phyloP scores from a whole-genome alignment of 257 asterid species.

The Penstemon davidsonii region DNA sequence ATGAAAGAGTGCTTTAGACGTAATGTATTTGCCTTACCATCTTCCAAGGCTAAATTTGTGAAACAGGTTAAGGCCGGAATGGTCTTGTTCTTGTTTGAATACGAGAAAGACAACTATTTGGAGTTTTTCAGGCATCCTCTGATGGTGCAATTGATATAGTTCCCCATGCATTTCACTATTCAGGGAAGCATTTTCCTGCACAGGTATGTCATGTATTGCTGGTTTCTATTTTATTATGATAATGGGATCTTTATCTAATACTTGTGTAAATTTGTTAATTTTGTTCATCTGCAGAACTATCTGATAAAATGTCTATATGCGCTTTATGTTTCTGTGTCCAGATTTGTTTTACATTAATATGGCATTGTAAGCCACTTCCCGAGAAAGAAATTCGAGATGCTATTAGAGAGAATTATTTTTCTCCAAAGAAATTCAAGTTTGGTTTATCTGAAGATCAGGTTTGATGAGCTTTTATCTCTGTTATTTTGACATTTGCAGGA shows the following conservation, averaged over 20 bases:
- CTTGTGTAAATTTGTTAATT: background rate
- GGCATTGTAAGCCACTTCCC: conserved; percentile 71
- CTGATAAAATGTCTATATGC: conserved; percentile 11
- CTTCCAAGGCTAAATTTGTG: conserved; percentile 52
- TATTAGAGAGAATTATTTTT: conserved; percentile 67
- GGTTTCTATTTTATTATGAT: background rate
- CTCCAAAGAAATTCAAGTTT: conserved; percentile 61
- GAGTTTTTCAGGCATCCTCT: conserved; percentile 73
- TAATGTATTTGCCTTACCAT: conserved; percentile 63
- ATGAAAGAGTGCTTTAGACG: conserved; percentile 57
- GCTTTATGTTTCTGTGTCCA: conserved; percentile 35
- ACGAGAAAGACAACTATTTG: conserved; percentile 65
- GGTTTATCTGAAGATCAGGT: conserved; percentile 81
- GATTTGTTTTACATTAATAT: conserved; percentile 59
- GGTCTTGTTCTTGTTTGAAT: conserved; percentile 79
- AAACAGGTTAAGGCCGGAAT: conserved; percentile 65
- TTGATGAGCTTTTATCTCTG: conserved; percentile 18
- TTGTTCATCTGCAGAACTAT: background rate
- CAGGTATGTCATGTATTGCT: conserved; percentile 47
- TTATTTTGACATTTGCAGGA: conserved; percentile 26
- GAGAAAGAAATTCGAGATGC: conserved; percentile 69
- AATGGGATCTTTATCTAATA: background rate
- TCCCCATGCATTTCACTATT: conserved; percentile 51
- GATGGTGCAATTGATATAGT: conserved; percentile 69
- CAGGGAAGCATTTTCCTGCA: conserved; percentile 62